Evolutionary conservation across 2,329 filamentous ascomycete genomes (phyloP).

Genomic region (Pleomassaria siparia): DNA sequence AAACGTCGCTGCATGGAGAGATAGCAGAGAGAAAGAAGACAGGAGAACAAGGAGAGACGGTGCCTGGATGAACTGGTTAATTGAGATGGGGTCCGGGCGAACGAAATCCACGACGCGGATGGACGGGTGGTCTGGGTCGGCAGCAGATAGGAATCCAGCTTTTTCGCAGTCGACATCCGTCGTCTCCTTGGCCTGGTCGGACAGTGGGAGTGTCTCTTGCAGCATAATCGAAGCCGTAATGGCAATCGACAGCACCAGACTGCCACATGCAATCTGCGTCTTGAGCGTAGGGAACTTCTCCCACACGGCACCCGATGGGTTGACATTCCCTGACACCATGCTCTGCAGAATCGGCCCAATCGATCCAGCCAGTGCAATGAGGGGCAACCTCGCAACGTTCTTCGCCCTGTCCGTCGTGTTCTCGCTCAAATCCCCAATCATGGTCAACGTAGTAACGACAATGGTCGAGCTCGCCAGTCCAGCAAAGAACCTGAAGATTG

Average conservation of each 20-base stretch:
- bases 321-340: slow-evolving; percentile 45
- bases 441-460: slow-evolving; percentile 48
- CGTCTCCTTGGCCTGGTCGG: slow-evolving; percentile 17
- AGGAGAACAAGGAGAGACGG: slow-evolving; percentile 50
- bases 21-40: slow-evolving; percentile 55
- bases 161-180: slow-evolving; percentile 47
- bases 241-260: slow-evolving; percentile 45
- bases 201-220: slow-evolving; percentile 42
- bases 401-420: slow-evolving; percentile 41
- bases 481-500: slow-evolving; percentile 47
- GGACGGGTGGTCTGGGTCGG: slow-evolving; percentile 37
- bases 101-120: slow-evolving; percentile 38
- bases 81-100: slow-evolving; percentile 46
- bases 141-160: slow-evolving; percentile 48
- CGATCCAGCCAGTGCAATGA: slow-evolving; percentile 49
- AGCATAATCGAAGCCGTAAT: slow-evolving; percentile 44
- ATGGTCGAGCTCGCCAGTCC: slow-evolving; percentile 49
- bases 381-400: slow-evolving; percentile 48
- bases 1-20: slow-evolving; percentile 59
- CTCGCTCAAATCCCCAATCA: slow-evolving; percentile 50
- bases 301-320: slow-evolving; percentile 47
- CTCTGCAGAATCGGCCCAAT: slow-evolving; percentile 49
- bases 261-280: slow-evolving; percentile 48
- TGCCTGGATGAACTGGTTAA: slow-evolving; percentile 49
- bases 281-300: slow-evolving; percentile 47